Evolutionary conservation across 1,284 basidiomycete genomes (phyloP), one percentile per base, ranked within the genome.

Genomic region (Mycena sp.): DNA sequence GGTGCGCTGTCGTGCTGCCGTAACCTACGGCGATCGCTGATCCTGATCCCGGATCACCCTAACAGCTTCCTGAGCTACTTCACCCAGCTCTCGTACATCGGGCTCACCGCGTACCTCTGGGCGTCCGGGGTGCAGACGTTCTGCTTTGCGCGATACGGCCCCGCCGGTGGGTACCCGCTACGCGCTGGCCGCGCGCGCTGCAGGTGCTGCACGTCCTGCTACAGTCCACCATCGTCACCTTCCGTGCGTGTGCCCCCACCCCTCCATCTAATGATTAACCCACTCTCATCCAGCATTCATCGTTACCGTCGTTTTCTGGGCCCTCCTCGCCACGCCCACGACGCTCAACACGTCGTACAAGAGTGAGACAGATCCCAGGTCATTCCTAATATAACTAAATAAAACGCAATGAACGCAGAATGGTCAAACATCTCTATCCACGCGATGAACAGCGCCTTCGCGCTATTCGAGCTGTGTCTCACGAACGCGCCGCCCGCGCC

Each of bases 231-330:
- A 75, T 89, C 45, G 72, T 77, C n/a, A 84, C 85, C 10, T 88
- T 83, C 68, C 89, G 89, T 90, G 70, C 71, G 89, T 82, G 9
- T 26, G 11, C 59, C 60, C 38, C 50, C 61, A 23, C 60, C 65
- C 19, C 35, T 37, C 41, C 19, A 19, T 55, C 65, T 29, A 41
- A 29, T 30, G 54, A 50, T 52, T 56, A 25, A 37, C 3, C 51
- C 11, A 21, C 7, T 21, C n/a, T 23, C 10, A n/a, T 37, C 28
- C 67, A 88, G 90, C 91, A 4, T 76, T 93, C 58, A 71, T 93
- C 23, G 88, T 91, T 1, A 90, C 88, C 0, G 76, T 83, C 32
- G 86, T 91, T 0, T 93, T 80, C 71, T 93, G 91, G 91, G 69
- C 79, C 0, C 69, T 92, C 7, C 78, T 92, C 3, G 70, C 85